Evolutionary conservation across 305 asterid species (phyloP).

Genomic region (Withania somnifera): DNA sequence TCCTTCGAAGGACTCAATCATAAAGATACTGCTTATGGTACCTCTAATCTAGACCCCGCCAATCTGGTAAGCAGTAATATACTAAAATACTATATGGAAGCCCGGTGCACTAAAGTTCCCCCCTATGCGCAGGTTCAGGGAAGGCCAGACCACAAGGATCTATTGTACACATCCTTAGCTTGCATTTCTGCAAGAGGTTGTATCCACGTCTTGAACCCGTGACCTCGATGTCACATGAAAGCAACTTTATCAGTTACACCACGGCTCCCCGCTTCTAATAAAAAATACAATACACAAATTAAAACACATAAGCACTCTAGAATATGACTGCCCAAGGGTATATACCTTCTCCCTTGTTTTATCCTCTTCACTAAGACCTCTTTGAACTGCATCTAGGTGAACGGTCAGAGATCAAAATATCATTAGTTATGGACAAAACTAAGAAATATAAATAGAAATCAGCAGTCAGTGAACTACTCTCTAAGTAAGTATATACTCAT

Average conservation of each 20-base stretch:
- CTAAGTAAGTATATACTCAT: background rate
- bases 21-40: background rate
- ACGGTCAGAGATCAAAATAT: background rate
- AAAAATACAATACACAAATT: background rate
- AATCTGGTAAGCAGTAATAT: too few relatives aligned
- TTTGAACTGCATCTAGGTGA: background rate
- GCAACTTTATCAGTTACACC: too few relatives aligned
- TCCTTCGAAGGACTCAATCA: background rate
- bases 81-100: too few relatives aligned
- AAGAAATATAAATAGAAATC: background rate
- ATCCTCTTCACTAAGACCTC: background rate
- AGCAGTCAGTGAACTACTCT: background rate
- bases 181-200: too few relatives aligned
- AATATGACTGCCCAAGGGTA: background rate
- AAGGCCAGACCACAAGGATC: too few relatives aligned
- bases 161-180: too few relatives aligned
- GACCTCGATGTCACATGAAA: too few relatives aligned
- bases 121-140: too few relatives aligned
- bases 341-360: background rate
- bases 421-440: background rate
- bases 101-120: too few relatives aligned
- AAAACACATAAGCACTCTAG: background rate
- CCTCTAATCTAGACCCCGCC: background rate
- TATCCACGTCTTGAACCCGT: too few relatives aligned
- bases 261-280: too few relatives aligned